These are phyloP conservation scores for Alternaria gansuensis DNA, from an alignment of 2,329 filamentous ascomycete species.

Conservation along the genomic window DNA sequence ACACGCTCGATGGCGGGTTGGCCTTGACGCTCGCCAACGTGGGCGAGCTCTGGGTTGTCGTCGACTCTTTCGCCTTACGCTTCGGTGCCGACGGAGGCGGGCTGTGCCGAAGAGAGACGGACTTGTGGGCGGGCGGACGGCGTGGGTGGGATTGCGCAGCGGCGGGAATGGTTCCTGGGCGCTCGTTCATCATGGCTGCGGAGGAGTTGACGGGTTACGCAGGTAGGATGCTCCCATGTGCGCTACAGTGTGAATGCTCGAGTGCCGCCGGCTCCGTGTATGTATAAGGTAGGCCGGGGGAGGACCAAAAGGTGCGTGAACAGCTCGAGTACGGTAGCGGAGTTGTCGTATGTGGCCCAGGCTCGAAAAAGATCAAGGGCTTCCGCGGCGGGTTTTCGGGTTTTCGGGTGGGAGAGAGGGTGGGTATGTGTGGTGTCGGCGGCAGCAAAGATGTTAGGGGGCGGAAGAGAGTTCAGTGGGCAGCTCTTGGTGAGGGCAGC, in stretches of 20 bases:
- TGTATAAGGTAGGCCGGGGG: conserved; percentile 3
- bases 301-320: background rate
- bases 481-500: conserved; percentile 7
- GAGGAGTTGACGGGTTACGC: conserved; percentile 19
- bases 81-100: conserved; percentile 28
- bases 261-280: background rate
- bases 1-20: conserved; percentile 55
- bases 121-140: conserved; percentile 56
- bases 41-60: conserved; percentile 35
- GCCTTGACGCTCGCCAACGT: conserved; percentile 47
- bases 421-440: background rate
- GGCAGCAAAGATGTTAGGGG: background rate
- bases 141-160: conserved; percentile 46
- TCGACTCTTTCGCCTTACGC: conserved; percentile 13
- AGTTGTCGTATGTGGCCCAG: background rate
- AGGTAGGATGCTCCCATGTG: conserved; percentile 29
- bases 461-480: conserved; percentile 2
- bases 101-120: conserved; percentile 58
- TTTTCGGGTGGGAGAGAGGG: background rate
- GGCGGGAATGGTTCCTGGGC: conserved; percentile 30
- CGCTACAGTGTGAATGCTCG: conserved; percentile 13
- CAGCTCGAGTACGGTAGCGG: background rate
- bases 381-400: background rate
- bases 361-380: conserved; percentile 1
- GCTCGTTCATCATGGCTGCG: conserved; percentile 35